A percentile compares a stretch with the other conserved stretches of the same genome.
These are phyloP conservation scores for Sanghuangporus sanghuang DNA, from an alignment of 1,284 basidiomycete species.

Conservation along the genomic window DNA sequence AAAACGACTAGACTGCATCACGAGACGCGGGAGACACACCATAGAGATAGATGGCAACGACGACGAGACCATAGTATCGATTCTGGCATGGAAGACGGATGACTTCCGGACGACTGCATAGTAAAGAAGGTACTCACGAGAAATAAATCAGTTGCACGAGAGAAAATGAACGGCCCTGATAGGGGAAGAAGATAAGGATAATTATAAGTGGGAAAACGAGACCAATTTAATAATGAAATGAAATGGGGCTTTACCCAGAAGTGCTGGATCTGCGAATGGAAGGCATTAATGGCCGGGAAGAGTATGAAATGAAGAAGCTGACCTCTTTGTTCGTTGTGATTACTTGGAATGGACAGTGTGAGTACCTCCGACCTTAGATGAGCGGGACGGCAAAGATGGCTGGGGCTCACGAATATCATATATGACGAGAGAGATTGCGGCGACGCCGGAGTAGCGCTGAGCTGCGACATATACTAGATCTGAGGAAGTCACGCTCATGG, in stretches of 20 bases:
- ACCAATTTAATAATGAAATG: background rate
- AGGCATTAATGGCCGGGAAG: background rate
- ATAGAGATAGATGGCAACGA: background rate
- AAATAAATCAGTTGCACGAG: constrained; percentile 2
- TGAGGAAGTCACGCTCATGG: background rate
- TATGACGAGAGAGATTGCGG: background rate
- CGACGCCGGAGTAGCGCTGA: background rate
- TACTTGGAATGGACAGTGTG: background rate
- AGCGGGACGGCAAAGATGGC: background rate
- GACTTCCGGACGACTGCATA: background rate
- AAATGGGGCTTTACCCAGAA: background rate
- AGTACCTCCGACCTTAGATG: background rate
- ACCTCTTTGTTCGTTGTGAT: constrained; percentile 1
- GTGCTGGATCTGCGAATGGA: background rate
- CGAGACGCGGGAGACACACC: background rate
- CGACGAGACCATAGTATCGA: constrained; percentile 1
- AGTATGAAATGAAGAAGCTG: background rate
- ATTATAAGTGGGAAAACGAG: no score
- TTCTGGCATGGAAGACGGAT: background rate
- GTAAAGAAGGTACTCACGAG: background rate
- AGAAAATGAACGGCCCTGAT: background rate
- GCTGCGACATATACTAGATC: background rate
- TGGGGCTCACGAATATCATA: background rate
- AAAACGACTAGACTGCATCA: background rate
- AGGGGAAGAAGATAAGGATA: background rate